These are phyloP conservation scores for Talaromyces wortmannii DNA, from an alignment of 495 filamentous ascomycete species.

Conservation along the genomic window DNA sequence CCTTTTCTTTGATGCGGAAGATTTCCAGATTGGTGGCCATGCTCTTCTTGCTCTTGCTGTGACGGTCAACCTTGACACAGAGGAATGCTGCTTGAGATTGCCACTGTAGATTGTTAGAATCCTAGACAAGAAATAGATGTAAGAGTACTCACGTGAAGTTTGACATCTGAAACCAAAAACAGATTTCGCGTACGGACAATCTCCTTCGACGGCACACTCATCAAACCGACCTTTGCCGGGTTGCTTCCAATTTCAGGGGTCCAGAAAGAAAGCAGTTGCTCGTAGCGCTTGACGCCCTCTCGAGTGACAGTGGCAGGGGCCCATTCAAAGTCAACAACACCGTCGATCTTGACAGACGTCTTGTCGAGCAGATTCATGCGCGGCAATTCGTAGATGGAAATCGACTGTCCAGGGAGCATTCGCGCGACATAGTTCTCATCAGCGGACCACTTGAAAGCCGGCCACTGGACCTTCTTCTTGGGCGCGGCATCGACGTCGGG, in stretches of 20 bases:
- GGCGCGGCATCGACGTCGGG: constrained; percentile 55
- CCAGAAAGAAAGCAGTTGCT: constrained; percentile 97
- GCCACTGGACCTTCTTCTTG: constrained; percentile 93
- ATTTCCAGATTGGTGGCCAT: constrained; percentile 96
- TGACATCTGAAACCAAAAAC: constrained; percentile 95
- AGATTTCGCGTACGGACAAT: constrained; percentile 90
- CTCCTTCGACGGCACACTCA: constrained; percentile 92
- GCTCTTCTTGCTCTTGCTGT: constrained; percentile 98
- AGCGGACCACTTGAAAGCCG: constrained; percentile 97
- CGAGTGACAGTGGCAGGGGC: constrained; percentile 72
- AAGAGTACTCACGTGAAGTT: constrained; percentile 47
- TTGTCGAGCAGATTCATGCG: constrained; percentile 87
- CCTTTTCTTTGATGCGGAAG: constrained; percentile 93
- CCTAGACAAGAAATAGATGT: background rate
- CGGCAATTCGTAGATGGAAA: constrained; percentile 92
- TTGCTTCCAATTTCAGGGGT: constrained; percentile 97
- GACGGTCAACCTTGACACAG: constrained; percentile 97
- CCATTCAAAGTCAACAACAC: constrained; percentile 97
- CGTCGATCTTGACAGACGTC: constrained; percentile 88
- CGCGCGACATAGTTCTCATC: constrained; percentile 96
- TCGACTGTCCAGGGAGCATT: constrained; percentile 77
- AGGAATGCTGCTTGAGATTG: constrained; percentile 89
- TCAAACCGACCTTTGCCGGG: constrained; percentile 92
- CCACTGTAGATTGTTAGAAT: constrained; percentile 53
- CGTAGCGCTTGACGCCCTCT: constrained; percentile 78